Evolutionary conservation across 2,329 filamentous ascomycete genomes (phyloP).

Genomic region (Aspergillus ochraceus): DNA sequence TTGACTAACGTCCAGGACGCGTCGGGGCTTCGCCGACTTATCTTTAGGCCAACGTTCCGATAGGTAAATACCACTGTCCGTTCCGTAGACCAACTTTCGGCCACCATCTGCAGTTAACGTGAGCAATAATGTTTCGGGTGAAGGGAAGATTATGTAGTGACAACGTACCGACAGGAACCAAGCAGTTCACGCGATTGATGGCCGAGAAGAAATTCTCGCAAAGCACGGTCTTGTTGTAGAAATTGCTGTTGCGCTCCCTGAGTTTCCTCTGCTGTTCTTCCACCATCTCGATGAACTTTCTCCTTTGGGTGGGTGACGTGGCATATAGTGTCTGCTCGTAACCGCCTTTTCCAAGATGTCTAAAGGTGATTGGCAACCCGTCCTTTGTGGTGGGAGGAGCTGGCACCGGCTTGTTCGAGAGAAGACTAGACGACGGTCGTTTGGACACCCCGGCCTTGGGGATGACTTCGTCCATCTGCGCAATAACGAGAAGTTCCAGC

Average conservation of each 20-base stretch:
- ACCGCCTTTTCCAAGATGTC: constrained; percentile 90
- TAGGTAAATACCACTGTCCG: constrained; percentile 89
- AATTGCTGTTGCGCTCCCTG: constrained; percentile 68
- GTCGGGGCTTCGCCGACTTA: constrained; percentile 67
- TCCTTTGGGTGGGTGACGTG: constrained; percentile 77
- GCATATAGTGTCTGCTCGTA: constrained; percentile 91
- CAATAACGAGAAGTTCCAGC: constrained; percentile 86
- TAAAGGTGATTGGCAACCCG: constrained; percentile 93
- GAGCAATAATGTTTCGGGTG: constrained; percentile 7
- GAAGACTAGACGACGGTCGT: constrained; percentile 81
- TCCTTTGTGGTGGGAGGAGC: constrained; percentile 60
- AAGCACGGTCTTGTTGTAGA: constrained; percentile 66
- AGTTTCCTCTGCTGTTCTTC: constrained; percentile 86
- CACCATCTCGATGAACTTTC: constrained; percentile 97
- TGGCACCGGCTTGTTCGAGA: constrained; percentile 58
- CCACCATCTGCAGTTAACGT: constrained; percentile 70
- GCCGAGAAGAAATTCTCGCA: constrained; percentile 90
- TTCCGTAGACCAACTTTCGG: constrained; percentile 90
- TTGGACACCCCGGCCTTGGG: constrained; percentile 78
- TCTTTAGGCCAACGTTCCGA: constrained; percentile 90
- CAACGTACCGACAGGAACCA: constrained; percentile 79
- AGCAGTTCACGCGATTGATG: constrained; percentile 87
- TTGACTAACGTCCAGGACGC: constrained; percentile 79
- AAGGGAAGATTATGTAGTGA: neutral
- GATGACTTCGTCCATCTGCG: constrained; percentile 95